Conservation (phyloP, 176 grass and related monocot genomes). For the Oryza australiensis region DNA sequence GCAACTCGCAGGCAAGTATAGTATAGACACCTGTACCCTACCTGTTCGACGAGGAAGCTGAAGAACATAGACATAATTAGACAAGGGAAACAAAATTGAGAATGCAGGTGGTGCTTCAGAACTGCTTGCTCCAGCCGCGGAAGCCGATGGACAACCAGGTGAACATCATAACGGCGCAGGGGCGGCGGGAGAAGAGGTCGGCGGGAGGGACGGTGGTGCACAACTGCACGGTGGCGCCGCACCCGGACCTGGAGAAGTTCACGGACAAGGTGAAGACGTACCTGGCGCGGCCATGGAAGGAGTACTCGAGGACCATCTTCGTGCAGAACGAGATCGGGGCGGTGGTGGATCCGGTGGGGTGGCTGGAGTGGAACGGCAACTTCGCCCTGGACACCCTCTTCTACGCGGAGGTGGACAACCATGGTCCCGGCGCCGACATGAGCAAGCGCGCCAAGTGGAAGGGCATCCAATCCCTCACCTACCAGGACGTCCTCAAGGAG, state of each 20-base stretch:
- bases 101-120: conserved; percentile 53
- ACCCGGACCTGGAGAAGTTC: conserved; percentile 37
- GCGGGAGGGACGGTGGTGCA: conserved; percentile 55
- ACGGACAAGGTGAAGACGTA: conserved; percentile 50
- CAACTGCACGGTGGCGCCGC: conserved; percentile 77
- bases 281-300: conserved; percentile 88
- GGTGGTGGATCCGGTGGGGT: conserved; percentile 61
- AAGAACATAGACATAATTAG: too few species aligned
- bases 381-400: conserved; percentile 74
- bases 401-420: conserved; percentile 87
- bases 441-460: conserved; percentile 71
- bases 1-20: conserved; percentile 56
- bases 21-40: too few species aligned
- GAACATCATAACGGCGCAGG: conserved; percentile 81
- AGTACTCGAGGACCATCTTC: conserved; percentile 72
- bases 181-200: conserved; percentile 53
- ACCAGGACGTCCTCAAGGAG: conserved; percentile 52
- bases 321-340: conserved; percentile 78
- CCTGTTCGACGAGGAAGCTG: too few species aligned
- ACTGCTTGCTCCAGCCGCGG: conserved; percentile 59
- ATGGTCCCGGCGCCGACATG: conserved; percentile 58
- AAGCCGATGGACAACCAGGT: conserved; percentile 68
- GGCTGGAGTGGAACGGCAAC: conserved; percentile 81
- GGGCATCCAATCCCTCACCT: conserved; percentile 66
- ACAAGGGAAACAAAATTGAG: too few species aligned